Base-by-base conservation (phyloP, 177 flowering plant genomes). In the Tripterygium wilfordii region DNA sequence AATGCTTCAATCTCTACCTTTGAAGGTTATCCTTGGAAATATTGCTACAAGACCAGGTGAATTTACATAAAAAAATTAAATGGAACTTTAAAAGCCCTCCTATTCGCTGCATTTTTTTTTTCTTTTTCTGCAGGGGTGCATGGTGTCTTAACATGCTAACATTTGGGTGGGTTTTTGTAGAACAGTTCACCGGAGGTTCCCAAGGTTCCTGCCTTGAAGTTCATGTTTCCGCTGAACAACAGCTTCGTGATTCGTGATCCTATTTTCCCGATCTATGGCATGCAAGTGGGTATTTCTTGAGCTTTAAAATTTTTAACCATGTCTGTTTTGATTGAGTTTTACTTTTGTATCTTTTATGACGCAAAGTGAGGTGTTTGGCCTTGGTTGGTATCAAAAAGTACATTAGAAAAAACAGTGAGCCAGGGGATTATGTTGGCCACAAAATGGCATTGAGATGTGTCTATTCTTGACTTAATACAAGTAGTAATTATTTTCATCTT, bases 1-100 rank as follows among this genome's bases (percentile, higher is more conserved):
- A 78, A 75, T 58, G 72, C 81, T 37, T 64, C 71, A 32, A 69
- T 72, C 53, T 27, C 67, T 22, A 74, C 60, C 62, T 60, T 49
- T 54, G 71, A 79, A 42, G 85, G 78, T 49, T 75, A 37, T 49
- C 90, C 89, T 9, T 88, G 86, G 87, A 54, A 92, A 38, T 86
- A 82, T 57, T 92, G 98, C 77, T 92, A 92, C 37, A 70, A 76
- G 33, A 54, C 76, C 68, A 82, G 96, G 96, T 86, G 56, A 65
- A 15, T 35, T 23, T 52, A 24, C 33, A 41, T 50, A 41, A 45
- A 21, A 31, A 43, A 35, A n/a, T n/a, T n/a, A n/a, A n/a, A n/a
- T n/a, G n/a, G 32, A 38, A n/a, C 10, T 32, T 39, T 13, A 20
- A 31, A 29, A 26, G 3, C 22, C 9, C 21, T 29, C 8, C 31